Base-by-base conservation (phyloP, 805 yeast genomes). In the Alloascoidea africana region DNA sequence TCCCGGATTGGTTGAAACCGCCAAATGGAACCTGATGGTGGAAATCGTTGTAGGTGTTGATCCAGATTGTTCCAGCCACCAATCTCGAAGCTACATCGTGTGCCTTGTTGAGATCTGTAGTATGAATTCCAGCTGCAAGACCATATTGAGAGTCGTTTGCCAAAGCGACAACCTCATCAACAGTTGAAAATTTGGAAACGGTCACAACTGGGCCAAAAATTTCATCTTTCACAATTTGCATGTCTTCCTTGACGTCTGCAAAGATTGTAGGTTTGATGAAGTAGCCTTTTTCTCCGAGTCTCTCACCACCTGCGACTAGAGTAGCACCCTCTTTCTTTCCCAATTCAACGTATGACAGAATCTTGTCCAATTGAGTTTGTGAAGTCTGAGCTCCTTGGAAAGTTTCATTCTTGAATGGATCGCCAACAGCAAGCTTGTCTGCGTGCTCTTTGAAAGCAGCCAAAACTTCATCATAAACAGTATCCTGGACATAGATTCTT, bases 311-410 rank as follows among this genome's bases (percentile, higher is more conserved):
- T 41, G 84, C 61, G 43, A 83, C 64, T 43, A 85, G 59, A 39
- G 70, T 70, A 37, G 94, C 95, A 56, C 96, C 96, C 62, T 85
- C 94, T 16, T 68, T 59, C 58, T 72, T 66, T 56, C 95, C 96
- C 36, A 65, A 55, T 49, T 83, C 74, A 52, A 87, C 77, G 60
- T 79, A 87, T 39, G 64, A 62, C 59, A 87, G 63, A 43, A 89
- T 76, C 63, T 77, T 80, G 50, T 79, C 75, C 56, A 77, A 68
- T 66, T 87, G 97, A 44, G 63, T 65, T 56, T 73, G 65, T 42
- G 91, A 79, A 43, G 87, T 84, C 63, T 87, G 96, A 33, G 97
- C 91, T 53, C 97, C 97, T 66, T 86, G 93, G 66, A 68, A 76
- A 39, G 72, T 72, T 37, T 68, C 76, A 52, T 76, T 76, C 35